Percentiles rank a stretch among this genome's conserved stretches.
These are phyloP conservation scores for Orobanche coerulescens DNA, from an alignment of 257 asterid genomes.

Conservation along the genomic window DNA sequence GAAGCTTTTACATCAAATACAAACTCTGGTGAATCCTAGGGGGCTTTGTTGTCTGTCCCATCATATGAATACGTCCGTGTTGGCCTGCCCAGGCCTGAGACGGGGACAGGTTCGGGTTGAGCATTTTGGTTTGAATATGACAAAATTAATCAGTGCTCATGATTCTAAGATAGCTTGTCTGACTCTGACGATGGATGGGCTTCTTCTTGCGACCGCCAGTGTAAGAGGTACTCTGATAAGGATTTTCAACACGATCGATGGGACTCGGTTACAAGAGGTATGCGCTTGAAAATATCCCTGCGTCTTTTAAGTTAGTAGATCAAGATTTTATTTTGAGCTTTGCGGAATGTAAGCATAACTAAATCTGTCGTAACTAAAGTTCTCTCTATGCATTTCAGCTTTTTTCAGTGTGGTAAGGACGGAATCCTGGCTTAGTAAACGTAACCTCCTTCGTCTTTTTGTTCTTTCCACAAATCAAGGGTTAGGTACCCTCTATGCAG, in stretches of 20 bases:
- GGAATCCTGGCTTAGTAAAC: background rate
- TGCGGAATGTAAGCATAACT: background rate
- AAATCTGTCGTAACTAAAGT: conserved; percentile 2
- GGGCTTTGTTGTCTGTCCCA: conserved; percentile 94
- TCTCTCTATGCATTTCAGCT: background rate
- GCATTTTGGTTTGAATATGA: conserved; percentile 82
- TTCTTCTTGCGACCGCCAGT: conserved; percentile 93
- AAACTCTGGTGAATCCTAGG: conserved; percentile 69
- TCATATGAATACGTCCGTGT: conserved; percentile 58
- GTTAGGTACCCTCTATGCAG: conserved; percentile 6
- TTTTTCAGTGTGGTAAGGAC: conserved; percentile 14
- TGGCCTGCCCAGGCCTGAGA: conserved; percentile 82
- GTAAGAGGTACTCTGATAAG: conserved; percentile 82
- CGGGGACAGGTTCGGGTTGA: conserved; percentile 88
- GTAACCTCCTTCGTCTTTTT: background rate
- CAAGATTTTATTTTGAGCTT: background rate
- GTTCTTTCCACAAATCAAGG: background rate
- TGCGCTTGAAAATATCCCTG: conserved; percentile 3
- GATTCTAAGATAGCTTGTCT: conserved; percentile 80
- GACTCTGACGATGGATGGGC: conserved; percentile 82
- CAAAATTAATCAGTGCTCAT: conserved; percentile 70
- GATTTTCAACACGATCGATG: conserved; percentile 95
- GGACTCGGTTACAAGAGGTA: conserved; percentile 91
- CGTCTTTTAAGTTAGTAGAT: background rate
- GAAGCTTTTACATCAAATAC: conserved; percentile 90